These are phyloP conservation scores for Orobanche coerulescens DNA, from an alignment of 257 asterid genomes.

Conservation along the genomic window DNA sequence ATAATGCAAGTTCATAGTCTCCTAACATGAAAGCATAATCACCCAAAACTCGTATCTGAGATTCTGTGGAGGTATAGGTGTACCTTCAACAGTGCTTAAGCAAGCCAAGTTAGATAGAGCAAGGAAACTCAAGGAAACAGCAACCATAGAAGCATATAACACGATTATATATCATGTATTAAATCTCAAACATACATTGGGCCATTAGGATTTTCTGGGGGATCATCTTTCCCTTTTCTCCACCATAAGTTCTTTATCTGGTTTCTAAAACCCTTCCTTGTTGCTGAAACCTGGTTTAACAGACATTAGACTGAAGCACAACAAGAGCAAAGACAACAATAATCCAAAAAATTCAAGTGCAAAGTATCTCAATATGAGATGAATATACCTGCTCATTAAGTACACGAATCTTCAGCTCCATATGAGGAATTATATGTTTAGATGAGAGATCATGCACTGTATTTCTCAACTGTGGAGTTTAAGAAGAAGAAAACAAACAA, in stretches of 20 bases:
- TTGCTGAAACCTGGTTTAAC: conserved; percentile 74
- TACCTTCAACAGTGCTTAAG: conserved; percentile 56
- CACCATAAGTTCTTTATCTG: conserved; percentile 98
- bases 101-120: conserved; percentile 31
- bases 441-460: conserved; percentile 78
- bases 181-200: conserved; percentile 44
- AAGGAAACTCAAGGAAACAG: conserved; percentile 18
- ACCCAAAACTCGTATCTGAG: conserved; percentile 92
- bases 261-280: conserved; percentile 95
- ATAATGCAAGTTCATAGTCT: conserved; percentile 94
- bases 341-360: conserved; percentile 18
- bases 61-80: conserved; percentile 85
- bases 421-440: conserved; percentile 84
- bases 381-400: conserved; percentile 84
- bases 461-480: conserved; percentile 53
- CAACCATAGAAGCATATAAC: conserved; percentile 19
- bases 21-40: conserved; percentile 97
- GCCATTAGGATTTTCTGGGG: conserved; percentile 59
- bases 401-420: conserved; percentile 87
- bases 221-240: conserved; percentile 98
- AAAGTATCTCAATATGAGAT: conserved; percentile 10
- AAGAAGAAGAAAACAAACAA: conserved; percentile 17
- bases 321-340: conserved; percentile 11
- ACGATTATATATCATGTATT: conserved; percentile 16
- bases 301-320: conserved; percentile 13